Base-by-base conservation (phyloP, 2,329 filamentous ascomycete genomes). In the Aspergillus intermedius region DNA sequence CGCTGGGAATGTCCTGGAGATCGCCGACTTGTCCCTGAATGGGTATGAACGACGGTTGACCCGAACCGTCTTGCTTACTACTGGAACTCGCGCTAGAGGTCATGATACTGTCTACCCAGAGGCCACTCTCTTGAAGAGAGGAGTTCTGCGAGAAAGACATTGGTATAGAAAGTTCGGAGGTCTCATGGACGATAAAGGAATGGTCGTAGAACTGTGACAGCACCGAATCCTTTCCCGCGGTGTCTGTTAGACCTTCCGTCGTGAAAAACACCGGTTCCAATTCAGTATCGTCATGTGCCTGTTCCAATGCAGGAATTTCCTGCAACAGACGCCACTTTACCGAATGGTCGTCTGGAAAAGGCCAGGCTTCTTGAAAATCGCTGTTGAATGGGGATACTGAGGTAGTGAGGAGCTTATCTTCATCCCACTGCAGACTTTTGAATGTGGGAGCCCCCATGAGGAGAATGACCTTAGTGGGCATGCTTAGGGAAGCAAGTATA, bases 171-270 rank as follows among this genome's bases (percentile, higher is more conserved):
- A 63, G 51, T 41, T 61, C 60, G 4, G 58, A 62, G 12, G 82
- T 79, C 53, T 87, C 77, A 62, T 94, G 82, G 12, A 85, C 71
- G 2, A 82, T 79, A 44, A 94, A 77, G 0, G 88, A 93, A 59
- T 91, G 82, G 54, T 93, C 81, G 58, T 88, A 87, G 64, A 93
- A 94, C 49, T 83, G 77, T 3, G 80, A 78, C 3, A 84, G 66
- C 3, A 62, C 64, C 7, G 73, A 72, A 43, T 69, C 54, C 8
- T 61, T 58, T 5, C 45, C 42, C 13, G 46, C 35, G 6, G 52
- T 49, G 39, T 28, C 45, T 32, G 55, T 54, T 28, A 70, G 51
- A 45, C 68, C 60, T 40, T 56, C 51, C 5, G 60, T 60, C 5
- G 60, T 63, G 9, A 70, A 47, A 48, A 70, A 71, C 1, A 51